Evolutionary conservation across 2,329 filamentous ascomycete genomes (phyloP), one percentile per base, ranked within the genome.

Genomic region (Cercospora berteroae): DNA sequence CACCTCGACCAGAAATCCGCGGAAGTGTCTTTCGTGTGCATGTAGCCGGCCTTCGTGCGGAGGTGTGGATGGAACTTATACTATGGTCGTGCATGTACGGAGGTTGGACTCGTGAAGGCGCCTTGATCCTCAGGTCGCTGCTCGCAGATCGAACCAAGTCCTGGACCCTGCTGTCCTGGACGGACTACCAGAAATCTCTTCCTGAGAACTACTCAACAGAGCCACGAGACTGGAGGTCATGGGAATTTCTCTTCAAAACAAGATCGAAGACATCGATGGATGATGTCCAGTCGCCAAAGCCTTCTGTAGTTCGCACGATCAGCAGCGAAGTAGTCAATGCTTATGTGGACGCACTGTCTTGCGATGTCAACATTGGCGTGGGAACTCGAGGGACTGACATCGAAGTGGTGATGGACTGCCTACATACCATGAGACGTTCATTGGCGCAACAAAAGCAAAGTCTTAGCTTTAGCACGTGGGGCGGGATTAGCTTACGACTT

Each of bases 291-390:
- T 60, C 56, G 7, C 44, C 65, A 20, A 33, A 50, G 3, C 27
- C 66, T 9, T 72, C 74, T 44, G 79, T 81, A 9, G 75, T 77
- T 42, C 77, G 80, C 60, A 87, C 84, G 0, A 82, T 89, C 71
- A 88, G 86, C 72, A 80, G 81, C 50, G 87, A 89, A 75, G 82
- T 89, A 10, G 81, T 88, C 27, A 79, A 82, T 61, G 83, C 85
- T 5, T 81, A 87, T 48, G 77, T 87, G 31, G 84, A 87, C 71
- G 84, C 82, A 16, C 74, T 87, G 13, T 73, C 84, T 48, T 85
- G 83, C 67, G 63, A 66, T 10, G 74, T 83, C 50, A 81, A 80
- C 63, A 71, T 82, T 23, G 83, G 82, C 55, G 79, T 81, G 23
- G 80, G 80, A n/a, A 65, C 69, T 33, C 72, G 79, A 68, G 81